Evolutionary conservation across 2,329 filamentous ascomycete genomes (phyloP), one percentile per base, ranked within the genome.

Genomic region (Chaetomium sp.): DNA sequence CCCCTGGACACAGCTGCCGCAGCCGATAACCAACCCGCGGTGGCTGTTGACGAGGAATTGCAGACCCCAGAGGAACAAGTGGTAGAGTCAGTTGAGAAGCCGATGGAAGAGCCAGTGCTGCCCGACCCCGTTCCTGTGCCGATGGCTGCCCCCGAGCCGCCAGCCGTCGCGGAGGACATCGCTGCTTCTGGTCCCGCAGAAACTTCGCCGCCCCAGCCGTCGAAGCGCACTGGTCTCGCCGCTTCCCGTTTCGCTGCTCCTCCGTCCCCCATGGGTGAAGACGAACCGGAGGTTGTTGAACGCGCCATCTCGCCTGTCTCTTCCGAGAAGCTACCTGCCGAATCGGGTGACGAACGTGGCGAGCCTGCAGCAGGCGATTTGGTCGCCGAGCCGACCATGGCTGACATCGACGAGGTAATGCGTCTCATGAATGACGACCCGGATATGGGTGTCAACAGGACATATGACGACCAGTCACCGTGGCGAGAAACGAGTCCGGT

Each of bases 401-500:
- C 94, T 70, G 93, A 97, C 74, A 93, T 97, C 72, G 93, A 97
- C 79, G 92, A 90, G 53, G 88, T 97, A 60, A 97, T 98, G 92
- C 87, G 89, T 69, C 90, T 95, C 66, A 84, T 97, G 71, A 89
- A 92, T 71, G 85, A 88, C 65, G 86, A 92, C 69, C 90, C 90
- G 1, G 87, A 89, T 59, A 86, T 90, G 75, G 91, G 91, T 13
- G 85, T 92, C 65, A 91, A 92, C 73, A 88, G 87, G 72, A 79
- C 79, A 8, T 75, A 81, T 16, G 79, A 82, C 54, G 75, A 65
- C 5, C 57, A 64, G 19, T 76, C 82, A 5, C 75, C 77, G 45
- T 84, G 82, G 81, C 78, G 77, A 19, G 79, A 82, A 50, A 74
- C 77, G 9, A 83, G 78, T 65, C 78, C 79, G 13, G 72, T 74